Conservation (phyloP, 2,329 filamentous ascomycete species). For the Pezicula neosporulosa region DNA sequence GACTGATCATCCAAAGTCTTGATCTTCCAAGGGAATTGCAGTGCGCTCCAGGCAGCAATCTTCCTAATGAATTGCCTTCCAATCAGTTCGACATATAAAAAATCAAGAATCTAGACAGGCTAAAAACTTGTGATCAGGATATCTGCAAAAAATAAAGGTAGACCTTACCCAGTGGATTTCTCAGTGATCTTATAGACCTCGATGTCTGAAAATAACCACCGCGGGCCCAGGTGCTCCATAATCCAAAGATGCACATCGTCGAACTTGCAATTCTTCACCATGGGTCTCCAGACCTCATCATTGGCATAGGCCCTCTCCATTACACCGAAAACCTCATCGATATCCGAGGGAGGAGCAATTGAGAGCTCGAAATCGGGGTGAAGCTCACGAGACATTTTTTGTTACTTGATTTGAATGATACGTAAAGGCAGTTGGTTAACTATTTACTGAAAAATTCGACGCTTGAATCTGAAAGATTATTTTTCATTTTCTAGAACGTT, state of each 20-base stretch:
- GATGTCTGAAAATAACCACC: conserved; percentile 20
- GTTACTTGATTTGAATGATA: not conserved
- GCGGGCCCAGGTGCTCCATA: conserved; percentile 5
- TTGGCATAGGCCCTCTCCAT: conserved; percentile 8
- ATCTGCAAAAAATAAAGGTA: not conserved
- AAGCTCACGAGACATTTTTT: conserved; percentile 4
- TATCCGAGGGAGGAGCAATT: conserved; percentile 8
- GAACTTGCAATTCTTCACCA: conserved; percentile 7
- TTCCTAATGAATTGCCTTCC: conserved; percentile 6
- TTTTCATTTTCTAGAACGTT: no score
- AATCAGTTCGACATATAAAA: not conserved
- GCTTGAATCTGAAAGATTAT: no score
- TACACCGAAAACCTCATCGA: conserved; percentile 12
- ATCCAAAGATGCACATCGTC: conserved; percentile 16
- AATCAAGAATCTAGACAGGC: no score
- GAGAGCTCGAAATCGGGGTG: conserved; percentile 5
- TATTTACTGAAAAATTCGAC: not conserved
- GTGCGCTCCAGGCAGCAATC: conserved; percentile 15
- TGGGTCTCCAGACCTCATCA: conserved; percentile 12
- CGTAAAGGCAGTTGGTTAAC: not conserved
- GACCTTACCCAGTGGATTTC: conserved; percentile 9
- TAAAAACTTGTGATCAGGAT: not conserved
- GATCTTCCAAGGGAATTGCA: conserved; percentile 18
- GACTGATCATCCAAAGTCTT: conserved; percentile 11
- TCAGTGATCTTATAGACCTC: conserved; percentile 14